Evolutionary conservation across 805 yeast species (phyloP), one percentile per base, ranked within the genome.

Genomic region (Sugiyamaella chiloensis): DNA sequence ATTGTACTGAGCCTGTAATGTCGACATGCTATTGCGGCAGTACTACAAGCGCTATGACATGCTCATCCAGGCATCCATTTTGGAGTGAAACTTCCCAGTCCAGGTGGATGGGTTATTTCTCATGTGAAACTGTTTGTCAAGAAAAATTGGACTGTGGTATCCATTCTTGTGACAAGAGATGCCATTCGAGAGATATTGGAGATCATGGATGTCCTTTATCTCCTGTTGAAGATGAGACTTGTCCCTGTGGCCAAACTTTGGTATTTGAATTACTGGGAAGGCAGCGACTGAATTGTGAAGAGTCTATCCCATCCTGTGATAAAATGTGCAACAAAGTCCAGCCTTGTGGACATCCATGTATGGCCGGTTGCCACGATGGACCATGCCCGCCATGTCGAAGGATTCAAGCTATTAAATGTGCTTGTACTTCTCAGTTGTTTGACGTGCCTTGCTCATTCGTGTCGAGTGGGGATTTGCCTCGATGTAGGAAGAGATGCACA

Each of bases 1-100:
- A 73, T 4, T 89, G 96, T 63, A 66, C 73, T 5, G 76, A 71
- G 43, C 53, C 59, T 2, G 63, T 84, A 1, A 60, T 58, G 4
- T 75, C 76, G 1, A 63, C 56, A 17, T 89, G 96, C 63, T 89
- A 86, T 60, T 89, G 97, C 69, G 96, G 96, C 0, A 69, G 72
- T 29, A 56, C 63, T 0, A 65, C 71, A 23, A 54, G 26, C 9
- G 16, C 19, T 19, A 49, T 56, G 16, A 36, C 51, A 14, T 60
- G 58, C 46, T 55, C 52, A n/a, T 51, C 46, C 27, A 26, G 42
- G 31, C 49, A 31, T 3, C 50, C 50, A 11, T 41, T 29, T 32
- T 42, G 47, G 50, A 54, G 55, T 24, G 55, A 52, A 29, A 30
- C 31, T n/a, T 14, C 32, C 7, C 52, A 47, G 5, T 54, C 45